Base-by-base conservation (phyloP, 2,329 filamentous ascomycete genomes). In the Passalora sequoiae region DNA sequence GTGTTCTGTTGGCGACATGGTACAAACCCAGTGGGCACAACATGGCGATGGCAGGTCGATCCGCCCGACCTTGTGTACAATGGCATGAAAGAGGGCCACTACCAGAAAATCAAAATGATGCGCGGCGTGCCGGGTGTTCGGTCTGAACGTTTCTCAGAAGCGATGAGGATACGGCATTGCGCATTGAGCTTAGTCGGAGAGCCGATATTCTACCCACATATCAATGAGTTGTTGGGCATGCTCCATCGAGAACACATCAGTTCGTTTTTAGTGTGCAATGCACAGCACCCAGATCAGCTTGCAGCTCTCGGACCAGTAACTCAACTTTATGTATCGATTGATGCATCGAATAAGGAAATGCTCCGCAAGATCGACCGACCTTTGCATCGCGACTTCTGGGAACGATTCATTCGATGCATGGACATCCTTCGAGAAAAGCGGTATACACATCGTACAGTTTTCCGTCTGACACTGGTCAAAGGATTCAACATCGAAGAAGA, bases 1-100 rank as follows among this genome's bases (percentile, higher is more conserved):
- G 88, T 98, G 54, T 98, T 97, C 67, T 98, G 91, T 75, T 98
- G 91, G 92, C 83, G 92, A 5, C 92, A 97, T 62, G 92, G 91
- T 40, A 97, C 92, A 0, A 98, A 97, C 63, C 91, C 91, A 0
- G 92, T 97, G 0, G 89, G 89, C 36, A 97, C 92, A 2, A 94
- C 85, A 4, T 97, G 92, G 91, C 83, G 91, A 48, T 98, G 91
- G 91, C 80, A 89, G 38, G 87, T 96, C 21, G 92, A 97, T 61
- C 83, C 87, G 0, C 89, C 91, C 0, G 84, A 95, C 17, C 66
- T 89, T 57, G 94, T 97, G 56, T 95, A 96, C 61, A 71, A 84
- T 27, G 91, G 91, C 37, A 88, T 95, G 51, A 95, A 94, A 64
- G 82, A 83, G 46, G 86, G 84, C 12, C 92, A 97, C 66, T 96